These are phyloP conservation scores for Melastoma malabathricum DNA, from an alignment of 345 rosid species.

Conservation along the genomic window DNA sequence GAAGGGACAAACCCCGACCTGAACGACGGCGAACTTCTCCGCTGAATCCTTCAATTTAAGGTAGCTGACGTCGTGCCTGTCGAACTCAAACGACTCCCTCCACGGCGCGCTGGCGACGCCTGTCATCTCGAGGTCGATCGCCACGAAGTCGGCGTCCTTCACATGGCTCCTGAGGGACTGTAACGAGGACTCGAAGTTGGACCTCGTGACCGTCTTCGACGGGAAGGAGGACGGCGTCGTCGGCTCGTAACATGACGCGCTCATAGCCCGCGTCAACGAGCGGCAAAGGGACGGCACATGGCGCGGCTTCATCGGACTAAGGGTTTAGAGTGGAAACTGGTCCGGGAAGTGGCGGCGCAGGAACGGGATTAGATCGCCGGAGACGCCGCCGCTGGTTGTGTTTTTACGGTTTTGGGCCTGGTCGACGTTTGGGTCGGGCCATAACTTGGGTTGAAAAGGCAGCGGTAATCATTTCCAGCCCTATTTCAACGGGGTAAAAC, in stretches of 20 bases:
- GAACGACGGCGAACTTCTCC: slow-evolving; percentile 87
- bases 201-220: slow-evolving; percentile 55
- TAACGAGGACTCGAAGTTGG: slow-evolving; percentile 62
- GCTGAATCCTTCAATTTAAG: slow-evolving; percentile 93
- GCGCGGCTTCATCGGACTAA: no score
- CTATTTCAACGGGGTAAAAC: no score
- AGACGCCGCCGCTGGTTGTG: no score
- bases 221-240: slow-evolving; percentile 39
- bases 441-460: no score
- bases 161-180: slow-evolving; percentile 43
- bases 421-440: no score
- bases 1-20: slow-evolving; percentile 91
- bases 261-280: slow-evolving; percentile 3
- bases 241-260: slow-evolving; percentile 5
- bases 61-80: slow-evolving; percentile 62
- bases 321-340: no score
- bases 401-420: no score
- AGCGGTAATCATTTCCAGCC: no score
- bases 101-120: slow-evolving; percentile 81
- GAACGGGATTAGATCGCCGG: not conserved
- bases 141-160: slow-evolving; percentile 74
- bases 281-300: slow-evolving; percentile 5
- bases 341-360: no score
- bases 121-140: slow-evolving; percentile 92
- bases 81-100: slow-evolving; percentile 78